These are phyloP conservation scores for Claviceps cyperi DNA, from an alignment of 2,329 filamentous ascomycete genomes.

Conservation along the genomic window DNA sequence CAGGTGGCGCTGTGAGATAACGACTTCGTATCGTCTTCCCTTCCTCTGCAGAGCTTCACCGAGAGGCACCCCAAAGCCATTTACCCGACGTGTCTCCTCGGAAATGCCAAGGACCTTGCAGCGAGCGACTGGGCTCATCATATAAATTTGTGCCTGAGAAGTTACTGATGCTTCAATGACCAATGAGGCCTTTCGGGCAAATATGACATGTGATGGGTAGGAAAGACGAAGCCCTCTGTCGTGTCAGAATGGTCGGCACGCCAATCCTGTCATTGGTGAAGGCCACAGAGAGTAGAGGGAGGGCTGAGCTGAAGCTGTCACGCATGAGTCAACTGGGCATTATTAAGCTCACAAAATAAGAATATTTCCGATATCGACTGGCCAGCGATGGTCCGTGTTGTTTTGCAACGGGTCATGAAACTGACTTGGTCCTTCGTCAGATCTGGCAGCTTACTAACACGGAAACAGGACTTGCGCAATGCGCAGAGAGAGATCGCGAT, in stretches of 20 bases:
- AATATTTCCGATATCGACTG: background rate
- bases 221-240: background rate
- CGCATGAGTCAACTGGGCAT: background rate
- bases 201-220: background rate
- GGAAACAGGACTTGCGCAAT: background rate
- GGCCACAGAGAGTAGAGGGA: background rate
- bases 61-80: background rate
- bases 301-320: background rate
- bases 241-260: background rate
- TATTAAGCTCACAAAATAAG: background rate
- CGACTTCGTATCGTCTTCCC: too few species aligned
- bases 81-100: background rate
- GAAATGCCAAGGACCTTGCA: background rate
- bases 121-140: background rate
- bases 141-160: background rate
- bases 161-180: too few species aligned
- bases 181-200: background rate
- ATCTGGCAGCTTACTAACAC: background rate
- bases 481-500: conserved; percentile 3
- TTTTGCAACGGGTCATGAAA: background rate
- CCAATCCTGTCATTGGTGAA: background rate
- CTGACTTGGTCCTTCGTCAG: background rate
- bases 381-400: background rate
- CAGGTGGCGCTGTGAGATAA: too few species aligned
- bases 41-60: background rate